A percentile compares a stretch with the other conserved stretches of the same genome.
These are phyloP conservation scores for Gonapodya sp. DNA, from an alignment of 192 early-diverging fungal genomes.

Conservation along the genomic window DNA sequence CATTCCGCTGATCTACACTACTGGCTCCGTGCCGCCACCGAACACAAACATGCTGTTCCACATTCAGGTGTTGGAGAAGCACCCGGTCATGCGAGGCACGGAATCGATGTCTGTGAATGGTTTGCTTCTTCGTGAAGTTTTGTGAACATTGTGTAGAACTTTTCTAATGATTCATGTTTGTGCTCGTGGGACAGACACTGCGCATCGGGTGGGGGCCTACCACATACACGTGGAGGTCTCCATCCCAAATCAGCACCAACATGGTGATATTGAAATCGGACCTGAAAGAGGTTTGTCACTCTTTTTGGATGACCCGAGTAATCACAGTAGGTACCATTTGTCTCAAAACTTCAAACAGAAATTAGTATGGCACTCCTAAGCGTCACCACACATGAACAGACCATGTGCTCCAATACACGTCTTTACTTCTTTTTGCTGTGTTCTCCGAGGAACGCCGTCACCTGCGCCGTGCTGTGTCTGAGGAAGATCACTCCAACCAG, in stretches of 20 bases:
- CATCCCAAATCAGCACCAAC: not conserved
- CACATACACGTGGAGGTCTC: not conserved
- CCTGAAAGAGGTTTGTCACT: not conserved
- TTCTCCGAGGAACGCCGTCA: conserved; percentile 11
- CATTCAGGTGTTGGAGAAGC: no score
- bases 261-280: not conserved
- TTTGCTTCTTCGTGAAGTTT: no score
- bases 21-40: conserved; percentile 7
- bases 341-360: not conserved
- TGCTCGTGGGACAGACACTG: not conserved
- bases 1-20: conserved; percentile 6
- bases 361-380: no score
- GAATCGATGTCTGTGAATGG: no score
- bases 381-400: no score
- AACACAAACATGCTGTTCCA: not conserved
- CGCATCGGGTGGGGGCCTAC: not conserved
- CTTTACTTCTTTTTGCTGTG: not conserved
- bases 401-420: conserved; percentile 1
- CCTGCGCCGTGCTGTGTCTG: not conserved
- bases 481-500: conserved; percentile 8
- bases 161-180: no score
- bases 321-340: not conserved
- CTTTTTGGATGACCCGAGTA: not conserved
- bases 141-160: no score
- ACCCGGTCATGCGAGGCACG: no score